These are phyloP conservation scores for Chaetoceros tenuissimus DNA, from an alignment of 108 stramenopile genomes.

Conservation along the genomic window DNA sequence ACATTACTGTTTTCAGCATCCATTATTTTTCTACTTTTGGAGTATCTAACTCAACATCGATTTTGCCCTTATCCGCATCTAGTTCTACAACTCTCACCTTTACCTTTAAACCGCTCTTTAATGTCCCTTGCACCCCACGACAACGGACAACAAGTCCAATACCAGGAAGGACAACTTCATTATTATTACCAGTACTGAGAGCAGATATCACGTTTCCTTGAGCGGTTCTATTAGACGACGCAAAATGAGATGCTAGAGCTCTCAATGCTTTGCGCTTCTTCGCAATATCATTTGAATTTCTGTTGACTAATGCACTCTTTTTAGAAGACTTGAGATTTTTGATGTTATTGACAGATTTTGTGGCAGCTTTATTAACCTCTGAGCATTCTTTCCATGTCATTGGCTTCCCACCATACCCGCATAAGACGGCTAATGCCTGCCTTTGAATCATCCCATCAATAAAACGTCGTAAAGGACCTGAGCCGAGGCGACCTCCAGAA, in stretches of 20 bases:
- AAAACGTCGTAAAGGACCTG: conserved; percentile 75
- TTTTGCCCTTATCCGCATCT: conserved; percentile 37
- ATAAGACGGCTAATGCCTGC: conserved; percentile 63
- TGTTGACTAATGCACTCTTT: neutral
- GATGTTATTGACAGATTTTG: conserved; percentile 36
- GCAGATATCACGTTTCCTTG: conserved; percentile 25
- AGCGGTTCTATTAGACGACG: conserved; percentile 16
- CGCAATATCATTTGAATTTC: conserved; percentile 5
- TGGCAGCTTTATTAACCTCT: conserved; percentile 34
- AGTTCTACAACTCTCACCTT: conserved; percentile 42
- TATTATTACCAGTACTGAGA: conserved; percentile 50
- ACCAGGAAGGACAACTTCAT: conserved; percentile 54
- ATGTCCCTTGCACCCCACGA: conserved; percentile 37
- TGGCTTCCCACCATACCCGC: conserved; percentile 46
- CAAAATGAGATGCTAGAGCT: conserved; percentile 18
- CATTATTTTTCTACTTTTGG: no score
- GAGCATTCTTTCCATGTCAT: conserved; percentile 51
- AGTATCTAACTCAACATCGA: conserved; percentile 28
- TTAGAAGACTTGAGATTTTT: conserved; percentile 35
- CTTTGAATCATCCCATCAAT: conserved; percentile 73
- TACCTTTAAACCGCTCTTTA: conserved; percentile 41
- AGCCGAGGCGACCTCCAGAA: conserved; percentile 54
- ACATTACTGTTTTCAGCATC: no score
- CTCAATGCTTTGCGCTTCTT: neutral
- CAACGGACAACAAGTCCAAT: conserved; percentile 41